These are phyloP conservation scores for Luffa aegyptiaca DNA, from an alignment of 306 rosid genomes.

Conservation along the genomic window DNA sequence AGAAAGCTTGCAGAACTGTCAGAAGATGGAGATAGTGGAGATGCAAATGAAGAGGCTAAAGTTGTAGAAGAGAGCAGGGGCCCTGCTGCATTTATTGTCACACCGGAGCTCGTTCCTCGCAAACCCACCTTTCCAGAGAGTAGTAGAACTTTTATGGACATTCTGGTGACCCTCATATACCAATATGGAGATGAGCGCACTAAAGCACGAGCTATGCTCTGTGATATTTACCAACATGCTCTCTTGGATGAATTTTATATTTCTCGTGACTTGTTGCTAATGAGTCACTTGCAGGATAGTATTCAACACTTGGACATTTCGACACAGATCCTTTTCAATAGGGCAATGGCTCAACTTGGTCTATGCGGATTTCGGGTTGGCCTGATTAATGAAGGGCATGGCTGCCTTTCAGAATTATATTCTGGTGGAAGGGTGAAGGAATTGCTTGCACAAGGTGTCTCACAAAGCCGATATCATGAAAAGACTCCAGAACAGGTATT, in stretches of 20 bases:
- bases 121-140: conserved; percentile 78
- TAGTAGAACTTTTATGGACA: conserved; percentile 75
- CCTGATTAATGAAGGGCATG: conserved; percentile 66
- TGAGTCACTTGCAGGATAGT: conserved; percentile 94
- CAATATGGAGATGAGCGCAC: conserved; percentile 86
- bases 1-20: conserved; percentile 69
- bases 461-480: conserved; percentile 90
- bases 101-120: conserved; percentile 73
- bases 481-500: conserved; percentile 98
- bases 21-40: conserved; percentile 36
- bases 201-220: conserved; percentile 94
- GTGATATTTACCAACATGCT: conserved; percentile 95
- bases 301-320: conserved; percentile 91
- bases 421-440: conserved; percentile 99
- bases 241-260: conserved; percentile 70
- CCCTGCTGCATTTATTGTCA: conserved; percentile 68
- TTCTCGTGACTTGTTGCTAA: conserved; percentile 81
- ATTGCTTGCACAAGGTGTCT: conserved; percentile 92
- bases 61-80: conserved; percentile 51
- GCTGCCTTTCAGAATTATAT: conserved; percentile 84
- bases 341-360: conserved; percentile 96
- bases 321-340: conserved; percentile 84
- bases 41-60: conserved; percentile 37
- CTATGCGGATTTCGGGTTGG: conserved; percentile 84
- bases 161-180: conserved; percentile 66